A percentile compares a stretch with the other conserved stretches of the same genome.
phyloP scores from a whole-genome alignment of 495 filamentous ascomycete species.

The Bathelium albidoporum region DNA sequence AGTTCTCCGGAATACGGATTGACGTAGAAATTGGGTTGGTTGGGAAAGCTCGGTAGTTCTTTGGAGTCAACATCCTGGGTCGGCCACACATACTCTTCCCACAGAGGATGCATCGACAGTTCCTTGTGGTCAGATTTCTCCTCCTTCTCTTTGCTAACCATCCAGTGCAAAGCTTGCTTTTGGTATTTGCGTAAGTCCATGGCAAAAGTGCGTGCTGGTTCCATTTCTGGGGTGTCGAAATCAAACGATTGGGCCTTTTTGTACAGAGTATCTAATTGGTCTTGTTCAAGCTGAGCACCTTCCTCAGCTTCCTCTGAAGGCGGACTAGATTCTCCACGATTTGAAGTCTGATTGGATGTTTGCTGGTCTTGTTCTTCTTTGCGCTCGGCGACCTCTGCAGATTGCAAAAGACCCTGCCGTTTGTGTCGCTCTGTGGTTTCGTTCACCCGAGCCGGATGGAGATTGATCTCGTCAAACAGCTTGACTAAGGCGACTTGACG shows the following conservation, averaged over 20 bases:
- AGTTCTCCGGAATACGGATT: constrained; percentile 95
- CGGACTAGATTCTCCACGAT: constrained; percentile 40
- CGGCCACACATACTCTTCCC: constrained; percentile 94
- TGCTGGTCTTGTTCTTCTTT: constrained; percentile 50
- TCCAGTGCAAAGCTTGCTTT: constrained; percentile 91
- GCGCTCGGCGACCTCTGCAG: constrained; percentile 74
- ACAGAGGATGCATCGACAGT: constrained; percentile 86
- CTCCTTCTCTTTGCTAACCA: constrained; percentile 85
- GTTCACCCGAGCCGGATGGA: constrained; percentile 62
- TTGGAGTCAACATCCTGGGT: constrained; percentile 77
- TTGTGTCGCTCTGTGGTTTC: constrained; percentile 70
- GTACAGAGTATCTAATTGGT: constrained; percentile 88
- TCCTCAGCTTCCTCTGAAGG: constrained; percentile 59
- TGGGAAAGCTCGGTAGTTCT: constrained; percentile 50
- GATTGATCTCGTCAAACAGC: constrained; percentile 78
- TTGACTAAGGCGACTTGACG: constrained; percentile 81
- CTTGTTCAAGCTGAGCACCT: constrained; percentile 82
- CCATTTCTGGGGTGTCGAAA: constrained; percentile 76
- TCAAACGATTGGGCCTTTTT: constrained; percentile 96
- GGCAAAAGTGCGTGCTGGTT: constrained; percentile 69
- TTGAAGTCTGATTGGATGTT: constrained; percentile 32
- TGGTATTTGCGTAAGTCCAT: constrained; percentile 88
- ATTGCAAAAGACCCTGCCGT: constrained; percentile 69
- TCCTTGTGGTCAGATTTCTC: constrained; percentile 51
- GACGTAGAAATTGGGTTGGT: constrained; percentile 72